Evolutionary conservation across 352 stramenopile species (phyloP).

Genomic region (Aphanomyces stellatus): DNA sequence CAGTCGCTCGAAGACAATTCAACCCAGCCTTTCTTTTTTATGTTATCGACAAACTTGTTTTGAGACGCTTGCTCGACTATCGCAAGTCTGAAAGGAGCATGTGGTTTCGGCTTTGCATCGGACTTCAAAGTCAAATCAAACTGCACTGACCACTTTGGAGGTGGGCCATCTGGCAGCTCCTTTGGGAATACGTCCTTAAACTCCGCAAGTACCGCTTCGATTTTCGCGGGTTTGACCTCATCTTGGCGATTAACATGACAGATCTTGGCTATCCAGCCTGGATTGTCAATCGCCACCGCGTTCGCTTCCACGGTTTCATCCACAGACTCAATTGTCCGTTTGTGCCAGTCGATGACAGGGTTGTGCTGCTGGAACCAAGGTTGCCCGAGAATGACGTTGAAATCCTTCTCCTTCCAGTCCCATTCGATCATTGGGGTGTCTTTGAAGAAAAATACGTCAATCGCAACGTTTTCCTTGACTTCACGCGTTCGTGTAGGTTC

Average conservation of each 20-base stretch:
- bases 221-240: neutral
- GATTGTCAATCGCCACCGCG: neutral
- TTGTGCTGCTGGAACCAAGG: conserved; percentile 16
- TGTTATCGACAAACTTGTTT: conserved; percentile 17
- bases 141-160: conserved; percentile 1
- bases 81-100: conserved; percentile 5
- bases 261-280: neutral
- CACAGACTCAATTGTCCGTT: neutral
- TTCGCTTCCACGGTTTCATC: neutral
- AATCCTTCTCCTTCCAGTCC: conserved; percentile 3
- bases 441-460: neutral
- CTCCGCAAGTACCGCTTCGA: neutral
- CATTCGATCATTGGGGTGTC: neutral
- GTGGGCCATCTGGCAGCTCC: neutral
- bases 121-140: conserved; percentile 15
- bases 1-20: conserved; percentile 21
- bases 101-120: neutral
- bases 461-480: neutral
- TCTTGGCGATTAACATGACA: neutral
- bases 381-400: conserved; percentile 16
- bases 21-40: conserved; percentile 22
- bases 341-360: conserved; percentile 17
- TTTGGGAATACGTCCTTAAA: conserved; percentile 8
- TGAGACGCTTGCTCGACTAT: conserved; percentile 15
- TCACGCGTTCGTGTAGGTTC: neutral